Conservation (phyloP, 2,329 filamentous ascomycete genomes). For the Apiospora kogelbergensis region DNA sequence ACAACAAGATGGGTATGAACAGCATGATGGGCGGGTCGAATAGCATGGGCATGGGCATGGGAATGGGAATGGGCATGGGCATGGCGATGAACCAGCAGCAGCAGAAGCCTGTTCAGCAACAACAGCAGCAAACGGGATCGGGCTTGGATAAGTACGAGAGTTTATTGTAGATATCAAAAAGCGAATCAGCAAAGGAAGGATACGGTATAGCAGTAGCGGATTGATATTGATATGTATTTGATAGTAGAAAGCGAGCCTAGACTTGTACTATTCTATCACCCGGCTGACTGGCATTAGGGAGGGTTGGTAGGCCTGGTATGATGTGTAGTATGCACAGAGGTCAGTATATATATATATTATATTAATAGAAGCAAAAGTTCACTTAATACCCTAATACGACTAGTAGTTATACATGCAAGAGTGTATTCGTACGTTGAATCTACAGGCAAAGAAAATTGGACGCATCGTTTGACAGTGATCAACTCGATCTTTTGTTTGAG, state of each 20-base stretch:
- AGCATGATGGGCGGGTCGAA: constrained; percentile 11
- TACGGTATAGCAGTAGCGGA: background rate
- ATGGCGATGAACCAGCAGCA: constrained; percentile 25
- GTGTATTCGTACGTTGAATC: background rate
- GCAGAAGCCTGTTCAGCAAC: constrained; percentile 28
- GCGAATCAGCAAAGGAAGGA: background rate
- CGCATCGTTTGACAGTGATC: background rate
- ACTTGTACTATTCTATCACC: background rate
- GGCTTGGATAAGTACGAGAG: constrained; percentile 70
- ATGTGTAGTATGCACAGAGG: background rate
- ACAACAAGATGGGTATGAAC: constrained; percentile 20
- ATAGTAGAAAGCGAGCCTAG: background rate
- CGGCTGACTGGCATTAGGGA: background rate
- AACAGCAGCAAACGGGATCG: constrained; percentile 36
- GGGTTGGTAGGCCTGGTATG: background rate
- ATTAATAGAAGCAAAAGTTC: too few relatives aligned
- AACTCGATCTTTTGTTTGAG: background rate
- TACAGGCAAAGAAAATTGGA: background rate
- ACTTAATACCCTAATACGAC: too few relatives aligned
- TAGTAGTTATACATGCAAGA: too few relatives aligned
- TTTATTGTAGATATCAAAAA: constrained; percentile 47
- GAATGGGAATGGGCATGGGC: constrained; percentile 25
- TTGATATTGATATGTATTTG: background rate
- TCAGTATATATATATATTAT: background rate
- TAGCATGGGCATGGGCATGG: constrained; percentile 20